Evolutionary conservation across 192 early-diverging fungal species (phyloP).

Genomic region (Mortierella antarctica): DNA sequence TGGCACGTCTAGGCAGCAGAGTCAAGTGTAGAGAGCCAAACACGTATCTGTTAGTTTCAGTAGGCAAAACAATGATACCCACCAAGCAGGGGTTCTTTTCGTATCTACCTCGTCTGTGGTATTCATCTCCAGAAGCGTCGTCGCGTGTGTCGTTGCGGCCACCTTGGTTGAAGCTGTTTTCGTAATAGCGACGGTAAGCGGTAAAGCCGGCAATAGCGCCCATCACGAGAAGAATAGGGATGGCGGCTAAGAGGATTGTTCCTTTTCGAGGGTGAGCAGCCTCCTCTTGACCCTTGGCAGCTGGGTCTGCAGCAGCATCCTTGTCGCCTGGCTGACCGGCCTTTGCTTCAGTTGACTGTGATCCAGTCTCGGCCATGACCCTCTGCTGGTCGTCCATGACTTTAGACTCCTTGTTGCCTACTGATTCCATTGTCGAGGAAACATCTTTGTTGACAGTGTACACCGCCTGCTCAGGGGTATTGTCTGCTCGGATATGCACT

Average conservation of each 20-base stretch:
- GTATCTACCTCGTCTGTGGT: constrained; percentile 28
- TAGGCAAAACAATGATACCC: background rate
- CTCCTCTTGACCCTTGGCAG: background rate
- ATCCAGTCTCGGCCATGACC: constrained; percentile 15
- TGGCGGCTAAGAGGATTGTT: constrained; percentile 16
- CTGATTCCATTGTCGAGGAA: background rate
- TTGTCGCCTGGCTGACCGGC: constrained; percentile 18
- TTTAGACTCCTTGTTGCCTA: background rate
- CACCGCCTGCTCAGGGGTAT: background rate
- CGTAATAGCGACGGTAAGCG: constrained; percentile 29
- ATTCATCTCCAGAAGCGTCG: constrained; percentile 16
- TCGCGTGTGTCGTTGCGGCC: constrained; percentile 31
- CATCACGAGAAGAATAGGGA: constrained; percentile 39
- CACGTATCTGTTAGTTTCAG: background rate
- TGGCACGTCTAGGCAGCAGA: constrained; percentile 9
- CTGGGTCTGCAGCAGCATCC: background rate
- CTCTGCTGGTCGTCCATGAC: background rate
- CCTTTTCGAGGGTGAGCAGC: constrained; percentile 13
- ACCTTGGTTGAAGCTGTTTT: constrained; percentile 31
- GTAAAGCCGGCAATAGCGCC: constrained; percentile 43
- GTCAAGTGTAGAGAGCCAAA: background rate
- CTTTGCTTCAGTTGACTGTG: constrained; percentile 5
- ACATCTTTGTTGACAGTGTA: constrained; percentile 13
- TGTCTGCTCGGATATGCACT: constrained; percentile 11
- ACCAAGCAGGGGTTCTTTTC: background rate